These are phyloP conservation scores for Apiosordaria backusii DNA, from an alignment of 495 filamentous ascomycete species.

Conservation along the genomic window DNA sequence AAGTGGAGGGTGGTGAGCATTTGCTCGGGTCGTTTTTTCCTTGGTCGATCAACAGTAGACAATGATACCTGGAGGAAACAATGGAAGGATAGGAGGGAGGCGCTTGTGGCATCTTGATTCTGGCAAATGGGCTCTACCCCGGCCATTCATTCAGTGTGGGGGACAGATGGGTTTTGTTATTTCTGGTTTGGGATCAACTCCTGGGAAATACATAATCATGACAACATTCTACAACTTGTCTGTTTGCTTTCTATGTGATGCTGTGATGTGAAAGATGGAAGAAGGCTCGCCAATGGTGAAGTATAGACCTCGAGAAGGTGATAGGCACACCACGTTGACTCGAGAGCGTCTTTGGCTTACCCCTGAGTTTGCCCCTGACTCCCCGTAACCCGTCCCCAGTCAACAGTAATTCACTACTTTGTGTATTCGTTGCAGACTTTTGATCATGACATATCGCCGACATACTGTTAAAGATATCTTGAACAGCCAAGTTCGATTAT, in stretches of 20 bases:
- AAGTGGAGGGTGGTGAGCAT: background rate
- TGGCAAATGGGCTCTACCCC: slow-evolving; percentile 14
- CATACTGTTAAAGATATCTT: no score
- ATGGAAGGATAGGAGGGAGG: slow-evolving; percentile 9
- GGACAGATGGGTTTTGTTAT: background rate
- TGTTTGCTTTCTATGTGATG: background rate
- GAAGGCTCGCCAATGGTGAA: no score
- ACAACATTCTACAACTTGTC: background rate
- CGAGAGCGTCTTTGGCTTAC: no score
- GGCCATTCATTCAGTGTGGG: slow-evolving; percentile 11
- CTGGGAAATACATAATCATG: slow-evolving; percentile 4
- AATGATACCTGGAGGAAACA: slow-evolving; percentile 13
- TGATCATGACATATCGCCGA: no score
- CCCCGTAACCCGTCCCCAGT: no score
- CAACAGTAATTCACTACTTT: no score
- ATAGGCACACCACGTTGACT: no score
- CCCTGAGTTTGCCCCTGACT: no score
- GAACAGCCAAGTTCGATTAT: no score
- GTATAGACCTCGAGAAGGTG: no score
- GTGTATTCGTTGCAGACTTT: no score
- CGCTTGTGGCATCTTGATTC: slow-evolving; percentile 13
- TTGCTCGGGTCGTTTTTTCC: background rate
- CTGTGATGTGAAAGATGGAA: no score
- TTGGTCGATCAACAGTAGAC: slow-evolving; percentile 5
- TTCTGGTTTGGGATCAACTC: slow-evolving; percentile 15